phyloP scores from a whole-genome alignment of 2,329 filamentous ascomycete species.

The Thielaviopsis populi region DNA sequence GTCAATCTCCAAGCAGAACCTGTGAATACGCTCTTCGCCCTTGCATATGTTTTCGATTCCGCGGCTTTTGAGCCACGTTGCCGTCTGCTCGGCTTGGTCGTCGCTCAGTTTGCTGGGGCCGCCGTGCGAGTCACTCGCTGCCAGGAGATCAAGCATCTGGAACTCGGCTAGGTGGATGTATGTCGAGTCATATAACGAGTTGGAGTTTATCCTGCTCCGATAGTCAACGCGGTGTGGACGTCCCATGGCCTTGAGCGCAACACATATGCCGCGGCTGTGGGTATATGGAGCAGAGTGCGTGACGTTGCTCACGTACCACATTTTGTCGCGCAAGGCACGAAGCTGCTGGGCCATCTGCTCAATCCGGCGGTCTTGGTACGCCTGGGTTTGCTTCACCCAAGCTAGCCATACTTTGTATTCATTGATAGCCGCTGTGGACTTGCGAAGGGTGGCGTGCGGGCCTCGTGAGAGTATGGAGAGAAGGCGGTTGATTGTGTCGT shows the following conservation, averaged over 20 bases:
- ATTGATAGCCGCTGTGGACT: slow-evolving; percentile 57
- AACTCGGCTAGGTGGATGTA: slow-evolving; percentile 69
- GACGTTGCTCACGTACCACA: slow-evolving; percentile 97
- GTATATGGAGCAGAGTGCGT: slow-evolving; percentile 80
- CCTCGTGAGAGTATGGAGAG: slow-evolving; percentile 60
- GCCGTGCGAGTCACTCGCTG: slow-evolving; percentile 67
- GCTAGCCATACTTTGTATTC: slow-evolving; percentile 71
- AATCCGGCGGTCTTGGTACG: slow-evolving; percentile 58
- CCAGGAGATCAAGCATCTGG: slow-evolving; percentile 75
- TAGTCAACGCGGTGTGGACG: slow-evolving; percentile 38
- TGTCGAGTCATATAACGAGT: slow-evolving; percentile 35
- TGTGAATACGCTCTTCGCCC: slow-evolving; percentile 87
- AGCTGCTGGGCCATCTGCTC: slow-evolving; percentile 61
- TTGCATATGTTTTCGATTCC: slow-evolving; percentile 86
- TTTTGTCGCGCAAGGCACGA: slow-evolving; percentile 73
- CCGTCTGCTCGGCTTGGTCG: slow-evolving; percentile 75
- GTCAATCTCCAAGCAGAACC: slow-evolving; percentile 81
- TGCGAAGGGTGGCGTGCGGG: slow-evolving; percentile 52
- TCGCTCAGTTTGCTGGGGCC: slow-evolving; percentile 94
- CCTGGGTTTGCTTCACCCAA: slow-evolving; percentile 69
- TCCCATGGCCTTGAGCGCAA: slow-evolving; percentile 84
- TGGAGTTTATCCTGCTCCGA: slow-evolving; percentile 18
- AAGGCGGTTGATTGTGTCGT: slow-evolving; percentile 55
- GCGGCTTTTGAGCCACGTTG: slow-evolving; percentile 65
- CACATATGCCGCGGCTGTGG: slow-evolving; percentile 69